Evolutionary conservation across 495 filamentous ascomycete genomes (phyloP).

Genomic region (Tuber borchii): DNA sequence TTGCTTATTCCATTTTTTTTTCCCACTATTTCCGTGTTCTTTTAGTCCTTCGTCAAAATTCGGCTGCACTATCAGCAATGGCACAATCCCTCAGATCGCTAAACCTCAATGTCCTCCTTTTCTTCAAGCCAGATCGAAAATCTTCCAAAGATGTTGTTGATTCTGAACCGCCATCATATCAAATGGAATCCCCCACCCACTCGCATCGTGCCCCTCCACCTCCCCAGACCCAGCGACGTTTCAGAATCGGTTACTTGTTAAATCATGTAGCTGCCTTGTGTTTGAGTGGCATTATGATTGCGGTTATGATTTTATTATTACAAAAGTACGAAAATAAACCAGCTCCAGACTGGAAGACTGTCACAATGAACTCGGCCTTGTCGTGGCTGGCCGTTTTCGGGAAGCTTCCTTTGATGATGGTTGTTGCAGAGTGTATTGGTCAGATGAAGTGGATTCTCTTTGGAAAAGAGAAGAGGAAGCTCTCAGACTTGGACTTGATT

Average conservation of each 20-base stretch:
- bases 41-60: not conserved
- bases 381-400: constrained; percentile 25
- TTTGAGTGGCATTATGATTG: constrained; percentile 19
- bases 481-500: constrained; percentile 28
- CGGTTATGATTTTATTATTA: constrained; percentile 14
- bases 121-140: not conserved
- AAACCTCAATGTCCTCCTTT: constrained; percentile 8
- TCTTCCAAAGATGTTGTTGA: constrained; percentile 8
- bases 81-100: not conserved
- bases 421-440: constrained; percentile 24
- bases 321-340: constrained; percentile 16
- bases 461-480: constrained; percentile 12
- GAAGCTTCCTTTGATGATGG: constrained; percentile 21
- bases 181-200: constrained; percentile 6
- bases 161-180: constrained; percentile 23
- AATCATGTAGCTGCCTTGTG: constrained; percentile 5
- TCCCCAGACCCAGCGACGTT: constrained; percentile 10
- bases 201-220: constrained; percentile 7
- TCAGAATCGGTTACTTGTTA: constrained; percentile 18
- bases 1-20: not conserved
- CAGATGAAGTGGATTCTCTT: constrained; percentile 36
- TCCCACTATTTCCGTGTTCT: too few species aligned
- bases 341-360: constrained; percentile 4
- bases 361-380: constrained; percentile 26
- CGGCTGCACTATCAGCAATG: not conserved